Conservation (phyloP, 805 yeast species). For the Lipomyces spencermartinsiae region DNA sequence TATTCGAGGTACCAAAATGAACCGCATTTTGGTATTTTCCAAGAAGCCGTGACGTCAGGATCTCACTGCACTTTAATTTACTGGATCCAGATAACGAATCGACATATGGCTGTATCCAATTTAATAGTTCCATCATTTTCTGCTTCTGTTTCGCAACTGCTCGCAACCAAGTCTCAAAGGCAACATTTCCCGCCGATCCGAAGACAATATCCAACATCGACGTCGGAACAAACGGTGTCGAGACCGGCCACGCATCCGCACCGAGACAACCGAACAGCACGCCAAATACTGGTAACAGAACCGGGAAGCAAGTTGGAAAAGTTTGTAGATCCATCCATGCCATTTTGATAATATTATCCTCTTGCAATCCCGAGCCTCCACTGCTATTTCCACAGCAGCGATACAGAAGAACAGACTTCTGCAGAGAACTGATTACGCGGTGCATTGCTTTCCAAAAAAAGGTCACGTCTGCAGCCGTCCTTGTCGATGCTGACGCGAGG, state of each 20-base stretch:
- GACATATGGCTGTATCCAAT: conserved; percentile 31
- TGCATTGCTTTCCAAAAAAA: conserved; percentile 32
- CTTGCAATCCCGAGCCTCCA: conserved; percentile 13
- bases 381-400: conserved; percentile 25
- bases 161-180: conserved; percentile 42
- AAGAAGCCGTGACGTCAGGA: conserved; percentile 15
- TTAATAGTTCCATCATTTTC: conserved; percentile 24
- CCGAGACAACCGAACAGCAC: conserved; percentile 54
- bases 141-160: conserved; percentile 30
- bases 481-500: not conserved
- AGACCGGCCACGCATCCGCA: conserved; percentile 59
- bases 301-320: conserved; percentile 54
- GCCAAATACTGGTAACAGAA: conserved; percentile 59
- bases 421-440: conserved; percentile 15
- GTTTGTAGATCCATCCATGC: conserved; percentile 45
- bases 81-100: conserved; percentile 23
- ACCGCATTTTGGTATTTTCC: conserved; percentile 21
- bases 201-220: conserved; percentile 67
- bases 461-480: conserved; percentile 9
- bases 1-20: conserved; percentile 13
- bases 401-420: conserved; percentile 23
- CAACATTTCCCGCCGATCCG: conserved; percentile 39
- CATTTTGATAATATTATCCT: conserved; percentile 41
- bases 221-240: conserved; percentile 60
- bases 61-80: conserved; percentile 25